These are phyloP conservation scores for Persicaria tinctoria DNA, from an alignment of 148 eudicot genomes.

Conservation along the genomic window DNA sequence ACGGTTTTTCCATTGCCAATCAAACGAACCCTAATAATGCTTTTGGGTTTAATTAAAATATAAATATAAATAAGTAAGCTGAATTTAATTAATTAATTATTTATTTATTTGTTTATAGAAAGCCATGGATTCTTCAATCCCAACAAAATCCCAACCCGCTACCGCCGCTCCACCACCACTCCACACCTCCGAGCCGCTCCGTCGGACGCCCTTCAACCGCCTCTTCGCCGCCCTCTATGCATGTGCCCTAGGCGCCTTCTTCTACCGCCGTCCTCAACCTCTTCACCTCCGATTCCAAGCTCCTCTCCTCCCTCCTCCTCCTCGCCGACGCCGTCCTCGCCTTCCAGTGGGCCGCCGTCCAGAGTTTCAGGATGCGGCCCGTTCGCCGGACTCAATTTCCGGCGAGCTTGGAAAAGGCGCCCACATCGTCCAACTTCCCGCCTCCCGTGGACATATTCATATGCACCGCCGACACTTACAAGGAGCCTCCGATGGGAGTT, in stretches of 20 bases:
- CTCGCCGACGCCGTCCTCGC: constrained; percentile 46
- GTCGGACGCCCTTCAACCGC: constrained; percentile 39
- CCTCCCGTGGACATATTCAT: constrained; percentile 64
- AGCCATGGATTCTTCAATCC: not conserved
- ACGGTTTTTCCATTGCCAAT: no score
- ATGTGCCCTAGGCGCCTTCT: constrained; percentile 33
- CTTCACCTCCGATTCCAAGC: constrained; percentile 19
- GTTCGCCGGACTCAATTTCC: constrained; percentile 33
- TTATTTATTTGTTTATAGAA: no score
- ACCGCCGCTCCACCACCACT: constrained; percentile 13
- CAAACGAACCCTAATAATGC: no score
- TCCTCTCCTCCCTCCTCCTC: constrained; percentile 26
- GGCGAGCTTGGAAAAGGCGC: constrained; percentile 27
- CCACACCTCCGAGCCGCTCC: constrained; percentile 27
- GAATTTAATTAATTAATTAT: no score
- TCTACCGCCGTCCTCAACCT: constrained; percentile 35
- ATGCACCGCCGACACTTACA: constrained; percentile 81
- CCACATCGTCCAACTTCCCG: constrained; percentile 10
- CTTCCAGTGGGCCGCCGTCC: constrained; percentile 49
- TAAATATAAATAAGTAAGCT: no score
- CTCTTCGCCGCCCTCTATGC: constrained; percentile 45
- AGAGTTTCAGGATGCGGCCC: constrained; percentile 51
- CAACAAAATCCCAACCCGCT: constrained; percentile 3
- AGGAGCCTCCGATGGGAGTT: constrained; percentile 73
- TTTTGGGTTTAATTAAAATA: no score